These are phyloP conservation scores for Penicillium brevicompactum DNA, from an alignment of 2,329 filamentous ascomycete species.

Conservation along the genomic window DNA sequence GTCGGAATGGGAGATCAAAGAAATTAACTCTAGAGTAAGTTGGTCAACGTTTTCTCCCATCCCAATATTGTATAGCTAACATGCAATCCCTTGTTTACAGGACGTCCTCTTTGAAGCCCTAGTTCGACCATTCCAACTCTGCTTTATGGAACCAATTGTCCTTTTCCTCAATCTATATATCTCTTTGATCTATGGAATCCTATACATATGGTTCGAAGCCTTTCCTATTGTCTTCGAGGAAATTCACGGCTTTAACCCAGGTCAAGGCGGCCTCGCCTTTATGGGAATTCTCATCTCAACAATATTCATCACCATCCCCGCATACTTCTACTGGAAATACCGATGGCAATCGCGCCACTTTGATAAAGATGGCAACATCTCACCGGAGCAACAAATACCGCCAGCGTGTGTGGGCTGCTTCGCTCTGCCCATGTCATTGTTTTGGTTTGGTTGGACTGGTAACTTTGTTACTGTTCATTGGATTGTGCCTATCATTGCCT, in stretches of 20 bases:
- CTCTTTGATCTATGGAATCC: constrained; percentile 27
- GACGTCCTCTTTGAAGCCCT: constrained; percentile 46
- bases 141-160: constrained; percentile 26
- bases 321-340: constrained; percentile 39
- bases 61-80: too few relatives aligned
- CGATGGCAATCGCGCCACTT: constrained; percentile 18
- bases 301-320: constrained; percentile 38
- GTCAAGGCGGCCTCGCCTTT: constrained; percentile 26
- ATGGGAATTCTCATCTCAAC: constrained; percentile 31
- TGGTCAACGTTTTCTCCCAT: too few relatives aligned
- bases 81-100: constrained; percentile 2
- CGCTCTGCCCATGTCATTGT: constrained; percentile 65
- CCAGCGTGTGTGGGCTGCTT: constrained; percentile 63
- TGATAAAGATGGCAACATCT: constrained; percentile 22
- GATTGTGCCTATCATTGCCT: constrained; percentile 67
- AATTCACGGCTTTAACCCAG: constrained; percentile 38
- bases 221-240: constrained; percentile 29
- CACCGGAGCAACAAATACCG: constrained; percentile 54
- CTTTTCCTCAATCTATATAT: constrained; percentile 27
- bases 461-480: constrained; percentile 60
- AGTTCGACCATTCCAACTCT: constrained; percentile 42
- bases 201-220: constrained; percentile 52
- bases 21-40: too few relatives aligned
- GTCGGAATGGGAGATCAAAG: constrained; percentile 13
- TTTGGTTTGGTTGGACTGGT: constrained; percentile 69